Conservation (phyloP, 495 filamentous ascomycete genomes). For the Collariella sp. region DNA sequence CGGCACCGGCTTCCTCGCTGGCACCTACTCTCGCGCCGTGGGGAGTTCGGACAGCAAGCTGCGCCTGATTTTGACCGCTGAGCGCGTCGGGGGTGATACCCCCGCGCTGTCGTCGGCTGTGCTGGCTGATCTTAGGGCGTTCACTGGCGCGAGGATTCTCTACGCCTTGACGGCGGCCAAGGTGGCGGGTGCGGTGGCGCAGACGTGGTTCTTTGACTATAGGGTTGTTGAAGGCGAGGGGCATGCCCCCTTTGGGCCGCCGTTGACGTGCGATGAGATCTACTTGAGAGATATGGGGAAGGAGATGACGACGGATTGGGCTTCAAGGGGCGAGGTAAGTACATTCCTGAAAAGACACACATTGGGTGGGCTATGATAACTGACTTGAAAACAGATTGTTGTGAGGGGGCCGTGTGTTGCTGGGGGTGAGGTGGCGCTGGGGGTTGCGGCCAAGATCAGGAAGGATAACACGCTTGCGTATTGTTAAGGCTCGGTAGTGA, state of each 20-base stretch:
- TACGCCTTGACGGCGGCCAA: slow-evolving; percentile 76
- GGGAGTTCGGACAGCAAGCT: slow-evolving; percentile 62
- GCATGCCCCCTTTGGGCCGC: slow-evolving; percentile 68
- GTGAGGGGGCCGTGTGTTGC: slow-evolving; percentile 62
- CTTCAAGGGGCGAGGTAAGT: slow-evolving; percentile 55
- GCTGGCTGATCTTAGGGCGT: slow-evolving; percentile 70
- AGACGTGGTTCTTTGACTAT: slow-evolving; percentile 86
- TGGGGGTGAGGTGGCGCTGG: slow-evolving; percentile 50
- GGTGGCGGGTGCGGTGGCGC: slow-evolving; percentile 75
- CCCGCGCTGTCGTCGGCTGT: slow-evolving; percentile 53
- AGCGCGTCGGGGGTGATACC: slow-evolving; percentile 44
- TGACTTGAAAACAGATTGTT: slow-evolving; percentile 39
- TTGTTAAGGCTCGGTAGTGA: slow-evolving; percentile 11
- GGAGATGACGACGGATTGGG: slow-evolving; percentile 52
- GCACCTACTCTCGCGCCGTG: slow-evolving; percentile 47
- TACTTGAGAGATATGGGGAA: slow-evolving; percentile 52
- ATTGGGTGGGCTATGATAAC: not conserved
- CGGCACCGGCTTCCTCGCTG: slow-evolving; percentile 43
- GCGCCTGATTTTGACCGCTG: slow-evolving; percentile 62
- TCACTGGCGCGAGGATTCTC: slow-evolving; percentile 69
- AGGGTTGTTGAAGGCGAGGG: slow-evolving; percentile 45
- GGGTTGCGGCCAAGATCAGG: slow-evolving; percentile 47
- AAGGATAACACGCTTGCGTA: slow-evolving; percentile 49
- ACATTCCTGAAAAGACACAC: not conserved
- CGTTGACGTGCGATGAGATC: slow-evolving; percentile 71